phyloP scores from a whole-genome alignment of 2,329 filamentous ascomycete genomes.

The Coleophoma eucalyptorum region DNA sequence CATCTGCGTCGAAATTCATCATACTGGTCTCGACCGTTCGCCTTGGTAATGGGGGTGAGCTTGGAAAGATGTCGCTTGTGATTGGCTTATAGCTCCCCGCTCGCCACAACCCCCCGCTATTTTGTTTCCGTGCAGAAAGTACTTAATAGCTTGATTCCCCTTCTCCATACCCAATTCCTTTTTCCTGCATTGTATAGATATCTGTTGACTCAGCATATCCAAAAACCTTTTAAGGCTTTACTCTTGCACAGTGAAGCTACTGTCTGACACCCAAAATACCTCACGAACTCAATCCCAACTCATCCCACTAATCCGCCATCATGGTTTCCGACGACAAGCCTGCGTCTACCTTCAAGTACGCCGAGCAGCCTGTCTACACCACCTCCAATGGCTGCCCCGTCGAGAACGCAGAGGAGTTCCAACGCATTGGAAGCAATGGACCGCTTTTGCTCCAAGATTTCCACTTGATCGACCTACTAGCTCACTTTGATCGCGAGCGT shows the following conservation, averaged over 20 bases:
- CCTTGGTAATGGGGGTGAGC: background rate
- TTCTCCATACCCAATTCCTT: background rate
- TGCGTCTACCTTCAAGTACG: constrained; percentile 46
- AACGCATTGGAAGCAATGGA: constrained; percentile 51
- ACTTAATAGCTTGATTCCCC: background rate
- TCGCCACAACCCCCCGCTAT: background rate
- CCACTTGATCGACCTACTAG: constrained; percentile 60
- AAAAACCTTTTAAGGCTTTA: background rate
- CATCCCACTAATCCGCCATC: constrained; percentile 16
- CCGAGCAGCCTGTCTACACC: constrained; percentile 55
- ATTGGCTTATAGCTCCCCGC: background rate
- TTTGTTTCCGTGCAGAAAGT: background rate
- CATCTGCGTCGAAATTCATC: too few species aligned
- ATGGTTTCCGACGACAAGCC: constrained; percentile 41
- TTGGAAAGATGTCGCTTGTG: background rate
- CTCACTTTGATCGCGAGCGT: constrained; percentile 47
- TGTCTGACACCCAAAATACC: background rate
- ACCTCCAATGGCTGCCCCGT: constrained; percentile 57
- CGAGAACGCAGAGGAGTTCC: constrained; percentile 45
- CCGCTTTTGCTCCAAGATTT: constrained; percentile 62
- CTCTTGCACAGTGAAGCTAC: background rate
- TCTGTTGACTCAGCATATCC: background rate
- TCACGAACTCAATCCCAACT: background rate
- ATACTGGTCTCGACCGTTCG: too few species aligned
- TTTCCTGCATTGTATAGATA: background rate